phyloP scores from a whole-genome alignment of 192 early-diverging fungal genomes.

The Backusella morwellensis region DNA sequence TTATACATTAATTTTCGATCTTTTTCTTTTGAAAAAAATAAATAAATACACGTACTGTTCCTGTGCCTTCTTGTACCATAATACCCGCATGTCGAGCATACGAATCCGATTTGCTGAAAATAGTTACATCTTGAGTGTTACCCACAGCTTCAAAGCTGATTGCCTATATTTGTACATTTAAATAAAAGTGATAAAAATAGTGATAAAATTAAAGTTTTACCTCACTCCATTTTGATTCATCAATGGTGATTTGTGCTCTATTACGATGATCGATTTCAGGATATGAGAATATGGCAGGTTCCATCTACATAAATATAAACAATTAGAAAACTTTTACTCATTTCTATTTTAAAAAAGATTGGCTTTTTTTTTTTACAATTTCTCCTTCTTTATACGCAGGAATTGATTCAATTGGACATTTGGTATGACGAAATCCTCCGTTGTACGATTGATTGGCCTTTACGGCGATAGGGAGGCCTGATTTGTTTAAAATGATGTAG shows the following conservation, averaged over 20 bases:
- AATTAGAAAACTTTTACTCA: background rate
- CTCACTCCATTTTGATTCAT: slow-evolving; percentile 68
- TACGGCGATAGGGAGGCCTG: slow-evolving; percentile 54
- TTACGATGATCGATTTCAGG: slow-evolving; percentile 71
- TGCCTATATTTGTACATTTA: slow-evolving; percentile 33
- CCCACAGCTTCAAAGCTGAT: slow-evolving; percentile 87
- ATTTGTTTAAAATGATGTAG: slow-evolving; percentile 81
- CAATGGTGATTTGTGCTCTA: slow-evolving; percentile 61
- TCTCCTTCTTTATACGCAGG: slow-evolving; percentile 12
- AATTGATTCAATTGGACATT: background rate
- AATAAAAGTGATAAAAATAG: background rate
- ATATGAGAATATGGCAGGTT: slow-evolving; percentile 68
- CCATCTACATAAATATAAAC: slow-evolving; percentile 12
- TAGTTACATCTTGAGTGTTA: slow-evolving; percentile 57
- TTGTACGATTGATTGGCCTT: background rate
- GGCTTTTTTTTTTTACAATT: slow-evolving; percentile 1
- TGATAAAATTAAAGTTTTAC: slow-evolving; percentile 5
- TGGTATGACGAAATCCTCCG: slow-evolving; percentile 5
- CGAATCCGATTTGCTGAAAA: slow-evolving; percentile 37
- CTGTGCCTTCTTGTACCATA: slow-evolving; percentile 70
- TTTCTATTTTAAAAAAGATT: background rate
- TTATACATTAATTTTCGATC: background rate
- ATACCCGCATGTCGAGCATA: slow-evolving; percentile 59
- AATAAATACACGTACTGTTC: slow-evolving; percentile 39
- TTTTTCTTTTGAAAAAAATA: background rate